phyloP scores from a whole-genome alignment of 2,329 filamentous ascomycete genomes.

The Lecanosticta acicola region DNA sequence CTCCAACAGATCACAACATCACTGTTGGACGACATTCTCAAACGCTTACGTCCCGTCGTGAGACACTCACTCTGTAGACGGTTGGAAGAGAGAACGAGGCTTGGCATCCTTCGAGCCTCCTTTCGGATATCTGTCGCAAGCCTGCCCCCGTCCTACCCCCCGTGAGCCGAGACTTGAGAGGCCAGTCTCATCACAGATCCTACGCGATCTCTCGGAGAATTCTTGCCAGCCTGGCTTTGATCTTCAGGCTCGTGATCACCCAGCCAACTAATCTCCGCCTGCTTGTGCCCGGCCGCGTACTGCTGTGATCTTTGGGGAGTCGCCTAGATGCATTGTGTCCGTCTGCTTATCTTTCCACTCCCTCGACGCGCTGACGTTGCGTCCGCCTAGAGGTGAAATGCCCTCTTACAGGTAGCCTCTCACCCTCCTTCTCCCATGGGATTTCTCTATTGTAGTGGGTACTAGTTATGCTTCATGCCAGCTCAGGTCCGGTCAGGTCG shows the following conservation, averaged over 20 bases:
- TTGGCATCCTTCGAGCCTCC: background rate
- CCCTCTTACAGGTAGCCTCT: too few species aligned
- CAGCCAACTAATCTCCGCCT: background rate
- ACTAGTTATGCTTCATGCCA: too few species aligned
- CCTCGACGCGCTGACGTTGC: background rate
- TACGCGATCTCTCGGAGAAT: background rate
- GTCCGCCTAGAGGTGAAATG: too few species aligned
- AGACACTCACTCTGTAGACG: background rate
- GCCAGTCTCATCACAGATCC: too few species aligned
- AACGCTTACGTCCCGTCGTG: background rate
- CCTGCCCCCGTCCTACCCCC: too few species aligned
- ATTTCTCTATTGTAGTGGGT: too few species aligned
- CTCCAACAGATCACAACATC: background rate
- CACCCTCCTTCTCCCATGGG: too few species aligned
- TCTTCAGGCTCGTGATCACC: background rate
- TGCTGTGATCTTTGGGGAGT: background rate
- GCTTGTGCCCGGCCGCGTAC: background rate
- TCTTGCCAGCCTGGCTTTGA: background rate
- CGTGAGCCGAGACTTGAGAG: too few species aligned
- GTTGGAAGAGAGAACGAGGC: background rate
- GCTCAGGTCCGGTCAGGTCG: too few species aligned
- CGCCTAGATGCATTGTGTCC: background rate
- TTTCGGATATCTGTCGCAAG: background rate
- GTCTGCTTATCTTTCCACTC: background rate
- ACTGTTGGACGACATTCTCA: background rate